phyloP scores from a whole-genome alignment of 345 rosid species.

The Aethionema arabicum region DNA sequence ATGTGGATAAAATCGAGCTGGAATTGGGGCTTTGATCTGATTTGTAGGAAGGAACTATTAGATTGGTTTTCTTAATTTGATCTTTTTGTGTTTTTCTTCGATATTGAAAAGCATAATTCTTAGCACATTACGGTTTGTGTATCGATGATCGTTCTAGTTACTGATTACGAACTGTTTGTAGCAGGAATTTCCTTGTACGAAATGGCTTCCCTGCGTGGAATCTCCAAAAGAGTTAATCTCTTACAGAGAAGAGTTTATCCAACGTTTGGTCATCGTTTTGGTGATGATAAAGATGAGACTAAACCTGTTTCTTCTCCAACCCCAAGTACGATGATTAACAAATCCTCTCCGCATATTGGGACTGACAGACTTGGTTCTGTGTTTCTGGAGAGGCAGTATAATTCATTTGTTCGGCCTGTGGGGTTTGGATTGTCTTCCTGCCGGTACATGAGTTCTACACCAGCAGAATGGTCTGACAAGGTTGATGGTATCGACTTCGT shows the following conservation, averaged over 20 bases:
- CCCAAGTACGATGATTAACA: slow-evolving; percentile 14
- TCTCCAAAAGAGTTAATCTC: slow-evolving; percentile 33
- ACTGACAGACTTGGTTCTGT: slow-evolving; percentile 23
- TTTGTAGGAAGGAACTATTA: neutral
- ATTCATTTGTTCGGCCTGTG: slow-evolving; percentile 15
- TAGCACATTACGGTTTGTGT: neutral
- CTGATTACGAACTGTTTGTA: neutral
- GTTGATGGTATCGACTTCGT: slow-evolving; percentile 42
- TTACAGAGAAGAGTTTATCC: slow-evolving; percentile 40
- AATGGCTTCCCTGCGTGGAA: slow-evolving; percentile 43
- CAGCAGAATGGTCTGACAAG: slow-evolving; percentile 41
- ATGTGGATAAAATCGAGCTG: slow-evolving; percentile 1
- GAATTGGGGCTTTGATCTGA: slow-evolving; percentile 17
- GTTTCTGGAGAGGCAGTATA: slow-evolving; percentile 28
- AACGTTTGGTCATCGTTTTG: slow-evolving; percentile 35
- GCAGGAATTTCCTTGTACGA: slow-evolving; percentile 14
- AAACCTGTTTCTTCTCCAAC: neutral
- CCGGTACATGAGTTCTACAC: slow-evolving; percentile 42
- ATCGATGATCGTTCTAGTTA: neutral
- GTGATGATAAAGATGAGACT: slow-evolving; percentile 27
- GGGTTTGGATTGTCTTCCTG: slow-evolving; percentile 35
- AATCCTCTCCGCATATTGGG: slow-evolving; percentile 12
- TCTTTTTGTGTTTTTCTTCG: neutral
- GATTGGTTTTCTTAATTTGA: neutral
- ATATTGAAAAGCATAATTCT: neutral